A percentile compares a stretch with the other conserved stretches of the same genome.
Conservation (phyloP, 805 yeast species). For the Wickerhamiella sergipiensis region DNA sequence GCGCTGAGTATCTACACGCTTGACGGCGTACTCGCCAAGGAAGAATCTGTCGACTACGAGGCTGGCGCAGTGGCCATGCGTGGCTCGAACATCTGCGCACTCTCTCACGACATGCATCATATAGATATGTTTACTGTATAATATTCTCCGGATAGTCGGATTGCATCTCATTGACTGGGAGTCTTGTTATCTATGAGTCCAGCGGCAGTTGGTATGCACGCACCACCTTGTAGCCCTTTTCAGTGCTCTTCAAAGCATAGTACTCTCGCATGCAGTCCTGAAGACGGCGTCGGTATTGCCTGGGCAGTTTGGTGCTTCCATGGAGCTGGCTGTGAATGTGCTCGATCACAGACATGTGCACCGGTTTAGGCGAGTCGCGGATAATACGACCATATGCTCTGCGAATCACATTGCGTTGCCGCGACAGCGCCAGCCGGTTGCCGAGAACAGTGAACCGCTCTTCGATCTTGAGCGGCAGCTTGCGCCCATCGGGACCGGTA, state of each 20-base stretch:
- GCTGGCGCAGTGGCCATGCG: background rate
- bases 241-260: constrained; percentile 2
- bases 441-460: constrained; percentile 4
- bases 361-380: constrained; percentile 7
- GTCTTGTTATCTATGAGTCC: no score
- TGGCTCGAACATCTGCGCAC: background rate
- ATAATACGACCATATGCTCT: background rate
- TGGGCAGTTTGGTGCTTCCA: background rate
- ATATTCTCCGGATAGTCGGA: no score
- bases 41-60: background rate
- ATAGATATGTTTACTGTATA: background rate
- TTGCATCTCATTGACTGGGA: no score
- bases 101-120: background rate
- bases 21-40: background rate
- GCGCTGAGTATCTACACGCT: background rate
- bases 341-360: constrained; percentile 4
- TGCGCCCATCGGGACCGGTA: constrained; percentile 13
- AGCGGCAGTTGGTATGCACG: background rate
- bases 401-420: constrained; percentile 6
- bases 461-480: constrained; percentile 9
- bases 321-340: background rate
- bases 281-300: constrained; percentile 3
- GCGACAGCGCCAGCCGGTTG: constrained; percentile 1
- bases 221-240: background rate
- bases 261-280: constrained; percentile 1